phyloP scores from a whole-genome alignment of 176 grass and related monocot species.

The Cenchrus americanus region DNA sequence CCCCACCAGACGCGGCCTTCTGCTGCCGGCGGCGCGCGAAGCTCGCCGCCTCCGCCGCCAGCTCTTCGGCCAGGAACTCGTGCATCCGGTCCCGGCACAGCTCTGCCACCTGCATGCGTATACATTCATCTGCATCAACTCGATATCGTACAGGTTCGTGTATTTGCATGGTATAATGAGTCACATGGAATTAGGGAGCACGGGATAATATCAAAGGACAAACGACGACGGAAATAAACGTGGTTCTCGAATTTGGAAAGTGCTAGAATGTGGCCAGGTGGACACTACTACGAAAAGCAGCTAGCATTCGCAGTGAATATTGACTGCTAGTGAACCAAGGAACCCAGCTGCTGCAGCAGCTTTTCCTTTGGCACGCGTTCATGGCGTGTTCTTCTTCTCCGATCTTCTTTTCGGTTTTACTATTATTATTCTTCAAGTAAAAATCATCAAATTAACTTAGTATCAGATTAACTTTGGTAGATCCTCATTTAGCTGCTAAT shows the following conservation, averaged over 20 bases:
- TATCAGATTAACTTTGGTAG: too few species aligned
- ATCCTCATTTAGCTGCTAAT: too few species aligned
- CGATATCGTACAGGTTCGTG: not conserved
- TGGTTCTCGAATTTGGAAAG: conserved; percentile 30
- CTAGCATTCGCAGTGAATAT: not conserved
- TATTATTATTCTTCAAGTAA: too few species aligned
- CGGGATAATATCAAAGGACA: not conserved
- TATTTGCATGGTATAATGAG: not conserved
- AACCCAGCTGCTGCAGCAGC: not conserved
- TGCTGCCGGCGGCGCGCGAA: not conserved
- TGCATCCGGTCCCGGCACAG: conserved; percentile 84
- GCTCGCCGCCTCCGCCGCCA: not conserved
- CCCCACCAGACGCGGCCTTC: not conserved
- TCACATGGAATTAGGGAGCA: too few species aligned
- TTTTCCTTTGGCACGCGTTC: not conserved
- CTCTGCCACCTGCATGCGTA: conserved; percentile 55
- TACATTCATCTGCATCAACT: not conserved
- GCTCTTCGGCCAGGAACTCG: conserved; percentile 60
- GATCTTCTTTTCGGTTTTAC: not conserved
- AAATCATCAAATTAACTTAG: too few species aligned
- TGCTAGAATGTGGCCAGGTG: conserved; percentile 39
- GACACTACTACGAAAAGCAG: not conserved
- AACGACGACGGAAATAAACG: not conserved
- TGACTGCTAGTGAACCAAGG: not conserved
- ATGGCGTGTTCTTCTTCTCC: not conserved